Conservation (phyloP, 176 grass and related monocot species). For the Triticum monococcum region DNA sequence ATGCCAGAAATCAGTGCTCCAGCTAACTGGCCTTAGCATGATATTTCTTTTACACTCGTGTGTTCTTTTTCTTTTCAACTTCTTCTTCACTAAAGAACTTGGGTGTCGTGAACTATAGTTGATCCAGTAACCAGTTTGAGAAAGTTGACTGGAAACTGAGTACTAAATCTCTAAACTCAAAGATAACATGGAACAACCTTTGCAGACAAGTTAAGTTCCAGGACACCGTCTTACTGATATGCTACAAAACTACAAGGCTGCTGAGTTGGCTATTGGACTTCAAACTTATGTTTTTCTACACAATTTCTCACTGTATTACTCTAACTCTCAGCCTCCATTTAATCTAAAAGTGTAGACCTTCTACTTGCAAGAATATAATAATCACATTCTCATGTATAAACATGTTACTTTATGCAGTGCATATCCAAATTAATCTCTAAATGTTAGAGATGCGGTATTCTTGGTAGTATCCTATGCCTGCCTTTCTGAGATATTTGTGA, state of each 20-base stretch:
- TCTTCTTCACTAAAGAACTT: neutral
- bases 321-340: neutral
- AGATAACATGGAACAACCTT: constrained; percentile 1
- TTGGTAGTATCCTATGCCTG: constrained; percentile 5
- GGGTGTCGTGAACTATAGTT: neutral
- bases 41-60: constrained; percentile 16
- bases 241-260: constrained; percentile 9
- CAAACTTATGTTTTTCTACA: neutral
- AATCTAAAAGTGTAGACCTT: neutral
- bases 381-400: constrained; percentile 8
- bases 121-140: neutral
- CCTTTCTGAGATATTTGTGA: neutral
- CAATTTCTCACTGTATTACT: neutral
- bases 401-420: neutral
- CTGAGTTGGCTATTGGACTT: neutral
- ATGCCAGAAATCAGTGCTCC: neutral
- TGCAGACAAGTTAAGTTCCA: constrained; percentile 1
- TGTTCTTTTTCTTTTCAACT: neutral
- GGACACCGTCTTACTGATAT: neutral
- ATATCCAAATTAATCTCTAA: neutral
- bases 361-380: neutral
- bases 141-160: neutral
- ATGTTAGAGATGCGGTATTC: neutral
- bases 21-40: neutral
- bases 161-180: neutral